phyloP scores from a whole-genome alignment of 1,284 basidiomycete genomes.

The Fomitopsis pinicola region DNA sequence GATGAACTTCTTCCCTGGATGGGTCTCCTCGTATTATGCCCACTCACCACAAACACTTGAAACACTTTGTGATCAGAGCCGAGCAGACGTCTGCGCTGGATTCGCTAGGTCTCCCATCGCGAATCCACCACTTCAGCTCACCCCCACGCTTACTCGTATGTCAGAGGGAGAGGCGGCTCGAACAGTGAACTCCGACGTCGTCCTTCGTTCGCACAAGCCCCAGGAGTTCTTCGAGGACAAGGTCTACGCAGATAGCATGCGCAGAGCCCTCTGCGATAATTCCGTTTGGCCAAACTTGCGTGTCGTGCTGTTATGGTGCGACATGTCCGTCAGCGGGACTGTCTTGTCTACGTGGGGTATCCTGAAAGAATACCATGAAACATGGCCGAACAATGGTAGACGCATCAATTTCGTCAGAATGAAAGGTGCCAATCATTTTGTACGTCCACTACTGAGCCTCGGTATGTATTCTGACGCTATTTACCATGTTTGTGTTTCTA shows the following conservation, averaged over 20 bases:
- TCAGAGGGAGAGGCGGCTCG: background rate
- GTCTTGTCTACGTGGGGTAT: background rate
- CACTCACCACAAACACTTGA: background rate
- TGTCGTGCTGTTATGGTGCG: slow-evolving; percentile 4
- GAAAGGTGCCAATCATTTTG: slow-evolving; percentile 8
- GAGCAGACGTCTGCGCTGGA: background rate
- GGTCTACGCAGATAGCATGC: background rate
- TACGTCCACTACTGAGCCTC: background rate
- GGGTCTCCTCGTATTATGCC: slow-evolving; percentile 2
- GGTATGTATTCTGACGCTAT: background rate
- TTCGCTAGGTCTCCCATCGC: background rate
- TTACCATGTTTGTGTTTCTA: background rate
- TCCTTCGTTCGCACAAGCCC: background rate
- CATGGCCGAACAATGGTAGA: background rate
- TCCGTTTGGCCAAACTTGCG: slow-evolving; percentile 1
- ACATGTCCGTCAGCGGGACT: slow-evolving; percentile 1
- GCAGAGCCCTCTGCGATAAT: background rate
- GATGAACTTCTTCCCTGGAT: background rate
- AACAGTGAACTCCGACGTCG: background rate
- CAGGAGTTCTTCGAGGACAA: background rate
- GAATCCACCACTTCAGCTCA: background rate
- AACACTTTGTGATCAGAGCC: background rate
- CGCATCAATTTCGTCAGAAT: background rate
- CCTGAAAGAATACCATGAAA: background rate
- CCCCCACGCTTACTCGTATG: slow-evolving; percentile 8